Conservation (phyloP, 305 asterid species). For the Rubia occidens region DNA sequence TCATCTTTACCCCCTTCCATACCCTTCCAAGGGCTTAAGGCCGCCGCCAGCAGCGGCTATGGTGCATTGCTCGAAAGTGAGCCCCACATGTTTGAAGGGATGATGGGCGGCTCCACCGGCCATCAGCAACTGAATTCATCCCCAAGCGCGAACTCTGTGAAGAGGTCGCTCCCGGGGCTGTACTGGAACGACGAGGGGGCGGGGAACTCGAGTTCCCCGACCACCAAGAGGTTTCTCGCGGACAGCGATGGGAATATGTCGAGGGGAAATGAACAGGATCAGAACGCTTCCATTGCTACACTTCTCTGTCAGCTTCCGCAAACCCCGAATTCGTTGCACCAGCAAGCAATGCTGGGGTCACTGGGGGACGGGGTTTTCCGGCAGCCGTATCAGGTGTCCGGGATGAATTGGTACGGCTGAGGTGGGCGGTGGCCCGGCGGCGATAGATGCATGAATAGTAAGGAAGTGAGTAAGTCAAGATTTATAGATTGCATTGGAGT, state of each 20-base stretch:
- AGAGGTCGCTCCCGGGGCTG: constrained; percentile 25
- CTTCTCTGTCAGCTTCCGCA: constrained; percentile 53
- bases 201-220: constrained; percentile 22
- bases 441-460: background rate
- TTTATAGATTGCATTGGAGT: background rate
- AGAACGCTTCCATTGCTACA: constrained; percentile 37
- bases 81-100: constrained; percentile 40
- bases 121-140: constrained; percentile 19
- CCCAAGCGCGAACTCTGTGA: constrained; percentile 15
- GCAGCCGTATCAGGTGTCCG: constrained; percentile 44
- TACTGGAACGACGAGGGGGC: constrained; percentile 45
- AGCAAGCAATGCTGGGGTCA: constrained; percentile 51
- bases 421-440: background rate
- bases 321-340: constrained; percentile 34
- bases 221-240: constrained; percentile 40
- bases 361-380: constrained; percentile 61
- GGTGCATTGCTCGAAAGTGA: constrained; percentile 36
- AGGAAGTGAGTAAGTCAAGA: background rate
- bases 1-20: constrained; percentile 24
- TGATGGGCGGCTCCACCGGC: constrained; percentile 17
- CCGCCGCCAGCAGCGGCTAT: constrained; percentile 26
- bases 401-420: constrained; percentile 64
- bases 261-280: constrained; percentile 18
- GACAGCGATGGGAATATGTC: constrained; percentile 25
- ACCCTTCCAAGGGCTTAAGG: constrained; percentile 21